phyloP scores from a whole-genome alignment of 148 eudicot species.

The Chenopodium quinoa region DNA sequence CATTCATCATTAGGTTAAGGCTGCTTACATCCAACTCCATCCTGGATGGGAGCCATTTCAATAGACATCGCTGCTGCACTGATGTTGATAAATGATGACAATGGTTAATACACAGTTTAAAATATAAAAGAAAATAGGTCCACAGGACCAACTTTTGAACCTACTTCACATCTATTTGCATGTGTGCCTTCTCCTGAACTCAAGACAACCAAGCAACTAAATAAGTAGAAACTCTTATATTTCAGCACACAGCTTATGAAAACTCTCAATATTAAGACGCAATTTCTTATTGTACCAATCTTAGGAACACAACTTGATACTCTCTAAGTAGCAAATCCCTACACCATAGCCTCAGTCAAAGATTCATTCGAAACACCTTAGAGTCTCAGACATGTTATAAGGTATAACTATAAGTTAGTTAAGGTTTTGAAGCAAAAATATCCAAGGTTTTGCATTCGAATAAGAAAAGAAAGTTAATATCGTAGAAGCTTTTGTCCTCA shows the following conservation, averaged over 20 bases:
- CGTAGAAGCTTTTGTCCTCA: background rate
- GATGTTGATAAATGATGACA: background rate
- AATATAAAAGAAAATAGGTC: background rate
- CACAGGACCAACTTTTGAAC: background rate
- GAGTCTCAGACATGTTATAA: no score
- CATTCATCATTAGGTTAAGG: background rate
- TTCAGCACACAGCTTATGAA: background rate
- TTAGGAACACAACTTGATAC: background rate
- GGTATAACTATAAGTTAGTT: no score
- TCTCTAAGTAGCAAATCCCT: background rate
- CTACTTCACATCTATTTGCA: background rate
- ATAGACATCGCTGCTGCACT: background rate
- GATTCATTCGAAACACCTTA: background rate
- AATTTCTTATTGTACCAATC: background rate
- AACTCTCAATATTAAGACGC: background rate
- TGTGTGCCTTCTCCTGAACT: background rate
- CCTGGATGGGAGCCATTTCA: background rate
- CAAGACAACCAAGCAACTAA: background rate
- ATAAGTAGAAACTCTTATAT: background rate
- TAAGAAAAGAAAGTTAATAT: background rate
- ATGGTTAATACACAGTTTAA: background rate
- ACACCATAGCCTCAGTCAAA: background rate
- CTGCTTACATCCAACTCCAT: background rate
- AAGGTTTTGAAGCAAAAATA: background rate
- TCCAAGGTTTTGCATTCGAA: background rate